Conservation (phyloP, 495 filamentous ascomycete species). For the Geoglossum glabrum region DNA sequence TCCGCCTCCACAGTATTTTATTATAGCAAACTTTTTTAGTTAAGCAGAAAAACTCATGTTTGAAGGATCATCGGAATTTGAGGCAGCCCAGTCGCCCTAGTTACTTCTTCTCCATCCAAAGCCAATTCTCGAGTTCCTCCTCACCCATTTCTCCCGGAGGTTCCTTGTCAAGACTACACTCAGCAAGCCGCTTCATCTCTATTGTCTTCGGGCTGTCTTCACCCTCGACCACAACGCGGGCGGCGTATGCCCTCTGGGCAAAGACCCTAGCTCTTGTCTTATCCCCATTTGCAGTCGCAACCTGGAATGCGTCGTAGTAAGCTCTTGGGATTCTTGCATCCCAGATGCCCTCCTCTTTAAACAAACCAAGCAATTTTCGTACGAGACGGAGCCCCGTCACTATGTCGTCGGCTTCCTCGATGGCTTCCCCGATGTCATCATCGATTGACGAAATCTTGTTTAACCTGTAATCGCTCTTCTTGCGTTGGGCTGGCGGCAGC, state of each 20-base stretch:
- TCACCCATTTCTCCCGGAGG: neutral
- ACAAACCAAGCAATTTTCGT: neutral
- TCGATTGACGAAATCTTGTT: neutral
- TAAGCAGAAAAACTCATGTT: too few species aligned
- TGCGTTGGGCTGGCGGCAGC: neutral
- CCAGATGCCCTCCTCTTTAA: conserved; percentile 10
- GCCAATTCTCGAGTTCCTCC: conserved; percentile 23
- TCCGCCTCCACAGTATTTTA: too few species aligned
- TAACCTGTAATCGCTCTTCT: neutral
- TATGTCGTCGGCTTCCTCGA: too few species aligned
- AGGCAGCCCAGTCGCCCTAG: too few species aligned
- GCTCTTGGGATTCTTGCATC: conserved; percentile 15
- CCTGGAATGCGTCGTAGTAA: conserved; percentile 27
- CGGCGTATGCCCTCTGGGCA: conserved; percentile 20
- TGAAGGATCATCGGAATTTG: too few species aligned
- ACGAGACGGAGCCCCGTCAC: neutral
- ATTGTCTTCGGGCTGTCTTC: conserved; percentile 16
- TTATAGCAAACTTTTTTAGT: too few species aligned
- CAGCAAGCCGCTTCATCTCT: conserved; percentile 17
- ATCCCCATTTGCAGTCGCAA: conserved; percentile 25
- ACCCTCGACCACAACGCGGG: conserved; percentile 17
- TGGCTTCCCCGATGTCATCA: neutral
- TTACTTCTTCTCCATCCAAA: conserved; percentile 17
- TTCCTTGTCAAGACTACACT: conserved; percentile 12
- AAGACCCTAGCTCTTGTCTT: conserved; percentile 24